phyloP scores from a whole-genome alignment of 805 yeast genomes.

The Pichia cephalocereana region DNA sequence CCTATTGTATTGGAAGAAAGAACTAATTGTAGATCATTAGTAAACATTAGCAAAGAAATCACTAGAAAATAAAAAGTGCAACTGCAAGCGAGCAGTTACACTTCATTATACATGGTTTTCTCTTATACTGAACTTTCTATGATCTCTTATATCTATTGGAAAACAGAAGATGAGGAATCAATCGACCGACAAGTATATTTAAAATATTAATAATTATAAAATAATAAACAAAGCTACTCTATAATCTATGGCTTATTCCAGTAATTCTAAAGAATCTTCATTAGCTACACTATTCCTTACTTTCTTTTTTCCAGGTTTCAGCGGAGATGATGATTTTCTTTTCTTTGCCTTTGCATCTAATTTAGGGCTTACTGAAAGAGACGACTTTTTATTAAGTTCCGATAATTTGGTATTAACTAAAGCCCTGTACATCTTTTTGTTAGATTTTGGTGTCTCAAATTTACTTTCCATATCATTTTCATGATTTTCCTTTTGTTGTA shows the following conservation, averaged over 20 bases:
- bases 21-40: too few relatives aligned
- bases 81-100: constrained; percentile 4
- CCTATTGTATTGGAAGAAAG: too few relatives aligned
- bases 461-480: constrained; percentile 2
- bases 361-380: background rate
- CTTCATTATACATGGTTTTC: too few relatives aligned
- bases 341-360: constrained; percentile 4
- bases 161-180: too few relatives aligned
- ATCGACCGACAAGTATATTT: too few relatives aligned
- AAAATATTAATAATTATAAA: too few relatives aligned
- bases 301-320: constrained; percentile 8
- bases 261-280: constrained; percentile 3
- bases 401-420: constrained; percentile 6
- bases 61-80: background rate
- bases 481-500: constrained; percentile 1
- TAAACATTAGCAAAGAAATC: too few relatives aligned
- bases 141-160: background rate
- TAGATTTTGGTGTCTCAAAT: background rate
- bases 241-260: background rate
- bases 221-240: too few relatives aligned
- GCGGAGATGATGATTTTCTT: constrained; percentile 11
- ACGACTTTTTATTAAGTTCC: constrained; percentile 5
- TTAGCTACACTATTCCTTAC: constrained; percentile 8
- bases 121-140: too few relatives aligned
- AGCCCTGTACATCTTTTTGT: constrained; percentile 1